Evolutionary conservation across 2,329 filamentous ascomycete genomes (phyloP), one percentile per base, ranked within the genome.

Genomic region (Saccharata proteae): DNA sequence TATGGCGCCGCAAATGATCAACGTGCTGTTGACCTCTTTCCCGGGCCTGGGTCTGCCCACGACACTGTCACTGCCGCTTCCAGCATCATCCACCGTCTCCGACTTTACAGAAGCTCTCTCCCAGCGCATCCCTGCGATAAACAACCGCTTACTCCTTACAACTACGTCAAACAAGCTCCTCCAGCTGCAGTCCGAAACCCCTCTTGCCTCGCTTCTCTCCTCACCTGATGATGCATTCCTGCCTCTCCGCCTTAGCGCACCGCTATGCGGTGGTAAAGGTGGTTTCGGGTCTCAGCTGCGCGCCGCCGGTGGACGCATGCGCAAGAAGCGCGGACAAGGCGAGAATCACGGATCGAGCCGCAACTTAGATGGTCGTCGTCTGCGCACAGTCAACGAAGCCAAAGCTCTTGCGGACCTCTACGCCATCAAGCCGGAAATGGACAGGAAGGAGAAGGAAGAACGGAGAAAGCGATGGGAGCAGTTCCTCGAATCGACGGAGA

Each of bases 241-340:
- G 11, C 78, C 85, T 0, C 69, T 98, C 4, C 82, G 85, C 32
- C 73, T 98, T 17, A 78, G 76, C 5, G 65, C 78, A 2, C 80
- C 80, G 5, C 62, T 94, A 22, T 81, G 79, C 44, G 90, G 92
- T 62, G 92, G 92, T 52, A 98, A 98, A 54, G 90, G 90, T 57
- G 90, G 90, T 48, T 98, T 98, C 53, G 90, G 90, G 32, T 96
- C 88, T 2, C 92, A 98, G 56, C 75, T 98, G 21, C 83, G 92
- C 50, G 90, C 92, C 0, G 90, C 90, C 3, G 90, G 92, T 51
- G 90, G 92, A 23, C 88, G 92, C 61, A 98, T 98, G 90, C 74
- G 77, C 44, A 92, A 92, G 64, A 90, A 88, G 67, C 78, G 78
- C 48, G 78, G 78, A 34, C 74, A 81, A 45, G 77, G 74, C 32